A percentile compares a stretch with the other conserved stretches of the same genome.
phyloP scores from a whole-genome alignment of 176 grass and related monocot species.

The Neostapfia colusana region DNA sequence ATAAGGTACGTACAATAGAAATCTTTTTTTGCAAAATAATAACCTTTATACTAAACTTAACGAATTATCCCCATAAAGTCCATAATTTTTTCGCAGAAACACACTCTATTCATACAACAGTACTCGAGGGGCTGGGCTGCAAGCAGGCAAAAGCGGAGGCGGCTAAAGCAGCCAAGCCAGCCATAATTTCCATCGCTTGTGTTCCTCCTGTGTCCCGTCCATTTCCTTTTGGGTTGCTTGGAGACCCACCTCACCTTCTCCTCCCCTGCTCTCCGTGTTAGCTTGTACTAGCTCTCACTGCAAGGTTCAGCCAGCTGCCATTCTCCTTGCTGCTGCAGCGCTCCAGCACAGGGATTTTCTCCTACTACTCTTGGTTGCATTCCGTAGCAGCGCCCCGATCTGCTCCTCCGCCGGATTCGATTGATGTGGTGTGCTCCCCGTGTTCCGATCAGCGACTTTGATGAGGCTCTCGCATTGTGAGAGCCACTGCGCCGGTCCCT shows the following conservation, averaged over 20 bases:
- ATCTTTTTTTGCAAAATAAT: no score
- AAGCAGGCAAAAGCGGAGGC: neutral
- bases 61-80: neutral
- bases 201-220: conserved; percentile 5
- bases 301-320: conserved; percentile 44
- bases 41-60: no score
- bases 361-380: conserved; percentile 7
- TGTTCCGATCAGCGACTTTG: conserved; percentile 46
- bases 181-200: conserved; percentile 57
- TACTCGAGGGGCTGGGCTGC: neutral
- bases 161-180: conserved; percentile 8
- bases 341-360: conserved; percentile 23
- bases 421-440: conserved; percentile 50
- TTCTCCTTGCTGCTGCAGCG: conserved; percentile 1
- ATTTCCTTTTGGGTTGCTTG: neutral
- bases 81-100: neutral
- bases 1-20: no score
- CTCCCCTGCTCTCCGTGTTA: conserved; percentile 5
- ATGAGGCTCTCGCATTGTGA: conserved; percentile 82
- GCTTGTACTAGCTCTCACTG: neutral
- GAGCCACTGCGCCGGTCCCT: conserved; percentile 55
- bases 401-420: conserved; percentile 34
- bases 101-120: no score
- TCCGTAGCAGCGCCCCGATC: conserved; percentile 16
- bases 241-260: conserved; percentile 33